Conservation (phyloP, 257 asterid species). For the Plectranthus barbatus region DNA sequence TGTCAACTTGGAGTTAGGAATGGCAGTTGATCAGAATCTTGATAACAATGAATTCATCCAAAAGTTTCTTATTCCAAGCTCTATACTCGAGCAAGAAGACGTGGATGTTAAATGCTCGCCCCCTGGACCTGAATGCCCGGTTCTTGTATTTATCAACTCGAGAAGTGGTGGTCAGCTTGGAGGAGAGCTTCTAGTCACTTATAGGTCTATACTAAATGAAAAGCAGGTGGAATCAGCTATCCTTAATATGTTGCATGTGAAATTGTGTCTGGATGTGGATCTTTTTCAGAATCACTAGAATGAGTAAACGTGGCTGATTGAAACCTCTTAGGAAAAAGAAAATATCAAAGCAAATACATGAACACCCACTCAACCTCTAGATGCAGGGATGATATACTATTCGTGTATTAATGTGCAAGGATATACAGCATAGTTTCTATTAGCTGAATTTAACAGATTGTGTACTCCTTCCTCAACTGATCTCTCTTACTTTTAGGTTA, state of each 20-base stretch:
- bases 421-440: neutral
- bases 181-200: conserved; percentile 70
- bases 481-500: conserved; percentile 42
- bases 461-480: neutral
- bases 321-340: no score
- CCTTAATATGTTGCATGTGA: neutral
- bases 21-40: conserved; percentile 21
- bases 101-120: conserved; percentile 15
- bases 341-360: neutral
- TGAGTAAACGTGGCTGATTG: neutral
- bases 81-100: conserved; percentile 38
- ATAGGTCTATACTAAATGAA: conserved; percentile 52
- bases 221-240: conserved; percentile 48
- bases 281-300: neutral
- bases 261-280: neutral
- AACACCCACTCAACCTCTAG: neutral
- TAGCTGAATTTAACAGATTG: neutral
- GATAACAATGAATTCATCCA: conserved; percentile 27
- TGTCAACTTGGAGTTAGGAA: conserved; percentile 22
- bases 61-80: conserved; percentile 53
- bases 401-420: neutral
- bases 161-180: conserved; percentile 96
- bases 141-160: conserved; percentile 80
- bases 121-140: conserved; percentile 59
- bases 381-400: neutral